Conservation (phyloP, 2,329 filamentous ascomycete species). For the Lecanoromycetidae sp. region DNA sequence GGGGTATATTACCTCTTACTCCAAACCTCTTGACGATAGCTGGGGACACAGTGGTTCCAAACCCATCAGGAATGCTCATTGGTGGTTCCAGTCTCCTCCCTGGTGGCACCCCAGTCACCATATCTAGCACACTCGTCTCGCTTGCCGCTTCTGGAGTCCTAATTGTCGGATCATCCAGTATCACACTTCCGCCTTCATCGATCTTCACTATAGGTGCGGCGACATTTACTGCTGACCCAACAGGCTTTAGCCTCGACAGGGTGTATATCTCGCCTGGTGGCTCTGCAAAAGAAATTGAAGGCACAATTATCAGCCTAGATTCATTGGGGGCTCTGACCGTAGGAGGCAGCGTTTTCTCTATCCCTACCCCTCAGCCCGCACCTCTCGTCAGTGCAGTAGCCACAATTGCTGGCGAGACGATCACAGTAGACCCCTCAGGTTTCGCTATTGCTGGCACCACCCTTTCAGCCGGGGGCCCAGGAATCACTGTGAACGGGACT, state of each 20-base stretch:
- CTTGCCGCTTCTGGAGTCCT: not conserved
- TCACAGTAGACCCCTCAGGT: conserved; percentile 1
- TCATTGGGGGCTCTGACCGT: not conserved
- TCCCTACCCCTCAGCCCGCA: not conserved
- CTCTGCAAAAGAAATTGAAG: not conserved
- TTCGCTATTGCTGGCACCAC: conserved; percentile 7
- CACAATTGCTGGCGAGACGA: conserved; percentile 1
- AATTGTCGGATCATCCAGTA: not conserved
- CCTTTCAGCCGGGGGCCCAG: conserved; percentile 1
- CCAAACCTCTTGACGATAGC: not conserved
- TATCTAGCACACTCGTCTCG: not conserved
- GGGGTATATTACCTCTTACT: not conserved
- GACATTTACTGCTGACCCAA: not conserved
- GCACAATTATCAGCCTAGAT: too few species aligned
- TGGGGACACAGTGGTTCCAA: not conserved
- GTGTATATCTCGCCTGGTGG: not conserved
- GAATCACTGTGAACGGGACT: conserved; percentile 6
- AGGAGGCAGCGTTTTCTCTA: not conserved
- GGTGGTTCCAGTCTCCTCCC: not conserved
- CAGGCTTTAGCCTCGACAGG: not conserved
- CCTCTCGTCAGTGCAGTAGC: not conserved
- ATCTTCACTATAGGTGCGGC: not conserved
- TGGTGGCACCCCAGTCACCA: not conserved
- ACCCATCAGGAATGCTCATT: not conserved
- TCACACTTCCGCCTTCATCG: not conserved